A percentile compares a stretch with the other conserved stretches of the same genome.
Evolutionary conservation across 768 basidiomycete species (phyloP).

Genomic region (Mycena crocata): DNA sequence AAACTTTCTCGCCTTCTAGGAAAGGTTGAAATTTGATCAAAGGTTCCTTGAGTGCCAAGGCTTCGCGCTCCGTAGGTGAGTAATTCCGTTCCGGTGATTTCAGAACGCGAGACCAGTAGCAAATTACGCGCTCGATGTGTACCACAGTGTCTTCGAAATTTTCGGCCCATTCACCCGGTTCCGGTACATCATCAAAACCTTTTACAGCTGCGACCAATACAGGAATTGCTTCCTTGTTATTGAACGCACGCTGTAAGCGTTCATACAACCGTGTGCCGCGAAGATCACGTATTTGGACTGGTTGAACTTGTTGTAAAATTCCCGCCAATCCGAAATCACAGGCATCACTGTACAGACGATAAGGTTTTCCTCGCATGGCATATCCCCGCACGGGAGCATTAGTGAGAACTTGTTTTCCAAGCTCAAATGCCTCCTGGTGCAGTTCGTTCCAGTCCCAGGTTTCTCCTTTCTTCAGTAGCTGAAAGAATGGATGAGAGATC

Average conservation of each 20-base stretch:
- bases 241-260: not conserved
- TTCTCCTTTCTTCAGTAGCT: not conserved
- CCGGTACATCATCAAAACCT: not conserved
- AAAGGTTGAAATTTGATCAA: conserved; percentile 48
- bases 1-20: conserved; percentile 47
- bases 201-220: not conserved
- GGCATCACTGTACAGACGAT: not conserved
- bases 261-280: not conserved
- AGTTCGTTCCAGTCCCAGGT: not conserved
- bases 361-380: not conserved
- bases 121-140: not conserved
- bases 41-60: not conserved
- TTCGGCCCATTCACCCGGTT: not conserved
- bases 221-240: not conserved
- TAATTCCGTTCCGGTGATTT: not conserved
- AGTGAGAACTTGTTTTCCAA: conserved; percentile 14
- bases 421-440: not conserved
- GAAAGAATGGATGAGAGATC: conserved; percentile 34
- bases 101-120: not conserved
- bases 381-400: conserved; percentile 30
- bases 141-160: not conserved
- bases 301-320: conserved; percentile 6
- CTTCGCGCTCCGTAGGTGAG: not conserved
- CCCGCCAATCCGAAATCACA: conserved; percentile 1
- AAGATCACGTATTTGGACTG: not conserved